Evolutionary conservation across 768 basidiomycete genomes (phyloP).

Genomic region (Leccinum fibrillosum): DNA sequence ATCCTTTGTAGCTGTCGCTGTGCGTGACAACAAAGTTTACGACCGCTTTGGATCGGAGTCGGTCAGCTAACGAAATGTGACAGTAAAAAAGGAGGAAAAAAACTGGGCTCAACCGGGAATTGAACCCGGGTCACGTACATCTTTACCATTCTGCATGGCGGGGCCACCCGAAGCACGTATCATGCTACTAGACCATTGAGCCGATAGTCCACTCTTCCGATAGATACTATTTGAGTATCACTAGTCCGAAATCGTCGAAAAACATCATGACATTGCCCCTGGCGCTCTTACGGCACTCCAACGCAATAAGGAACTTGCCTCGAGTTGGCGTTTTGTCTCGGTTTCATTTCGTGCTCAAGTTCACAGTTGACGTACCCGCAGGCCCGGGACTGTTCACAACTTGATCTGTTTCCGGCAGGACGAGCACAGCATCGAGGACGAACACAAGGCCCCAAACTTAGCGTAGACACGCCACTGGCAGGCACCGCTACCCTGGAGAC

Average conservation of each 20-base stretch:
- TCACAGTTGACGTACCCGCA: neutral
- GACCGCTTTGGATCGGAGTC: neutral
- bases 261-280: neutral
- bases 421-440: neutral
- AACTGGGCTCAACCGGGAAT: slow-evolving; percentile 32
- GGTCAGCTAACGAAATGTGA: neutral
- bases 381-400: neutral
- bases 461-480: neutral
- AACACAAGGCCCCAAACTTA: neutral
- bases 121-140: slow-evolving; percentile 38
- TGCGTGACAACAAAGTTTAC: neutral
- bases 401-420: neutral
- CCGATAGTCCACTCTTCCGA: neutral
- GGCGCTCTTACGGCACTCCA: too few species aligned
- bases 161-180: slow-evolving; percentile 34
- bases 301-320: too few species aligned
- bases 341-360: neutral
- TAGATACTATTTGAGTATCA: neutral
- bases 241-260: neutral
- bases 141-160: slow-evolving; percentile 26
- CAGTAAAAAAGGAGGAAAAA: slow-evolving; percentile 6
- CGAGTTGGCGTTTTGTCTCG: too few species aligned
- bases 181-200: slow-evolving; percentile 37
- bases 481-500: too few species aligned
- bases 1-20: slow-evolving; percentile 15